Evolutionary conservation across 2,329 filamentous ascomycete genomes (phyloP), one percentile per base, ranked within the genome.

Genomic region (Hypoxylon rubiginosum): DNA sequence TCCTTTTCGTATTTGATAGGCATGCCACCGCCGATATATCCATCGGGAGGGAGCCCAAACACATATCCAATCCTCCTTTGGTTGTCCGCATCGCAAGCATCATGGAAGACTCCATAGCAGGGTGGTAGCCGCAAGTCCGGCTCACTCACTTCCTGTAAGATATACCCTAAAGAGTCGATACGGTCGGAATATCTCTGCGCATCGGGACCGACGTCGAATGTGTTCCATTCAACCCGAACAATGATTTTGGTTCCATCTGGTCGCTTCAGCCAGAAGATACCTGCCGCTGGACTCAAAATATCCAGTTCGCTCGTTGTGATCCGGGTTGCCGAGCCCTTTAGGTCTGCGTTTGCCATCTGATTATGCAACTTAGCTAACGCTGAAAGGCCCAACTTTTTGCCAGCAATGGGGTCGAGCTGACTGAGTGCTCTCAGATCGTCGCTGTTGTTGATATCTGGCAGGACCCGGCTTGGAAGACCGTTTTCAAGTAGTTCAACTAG

Each of bases 31-130:
- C 30, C 30, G 2, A 13, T 34, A 34, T 8, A 26, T 11, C 32
- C 17, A 24, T 13, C 3, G 17, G 9, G 10, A 19, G 19, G 56
- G 28, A 48, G 53, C 51, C 36, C 64, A 57, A 46, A 67, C 48
- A 39, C 62, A 54, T 54, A 67, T 21, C 50, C 60, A 21, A 28
- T 24, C 21, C 24, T 53, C 36, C 41, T 15, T 19, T 58, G 34
- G 6, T 15, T 48, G 8, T 55, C 43, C 5, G 32, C 41, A 17
- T 62, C 48, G n/a, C n/a, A 46, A 32, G 26, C 30, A 56, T 67
- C 64, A 19, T 62, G 56, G 32, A 58, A 62, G 10, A 67, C 48
- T 11, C 64, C 64, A 15, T 67, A 62, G 9, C 60, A 67, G 9
- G 55, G 46, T 8, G 64, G 64, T 8, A 64, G 24, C 9, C 64